Base-by-base conservation (phyloP, 2,329 filamentous ascomycete genomes). In the Beauveria rudraprayagi region DNA sequence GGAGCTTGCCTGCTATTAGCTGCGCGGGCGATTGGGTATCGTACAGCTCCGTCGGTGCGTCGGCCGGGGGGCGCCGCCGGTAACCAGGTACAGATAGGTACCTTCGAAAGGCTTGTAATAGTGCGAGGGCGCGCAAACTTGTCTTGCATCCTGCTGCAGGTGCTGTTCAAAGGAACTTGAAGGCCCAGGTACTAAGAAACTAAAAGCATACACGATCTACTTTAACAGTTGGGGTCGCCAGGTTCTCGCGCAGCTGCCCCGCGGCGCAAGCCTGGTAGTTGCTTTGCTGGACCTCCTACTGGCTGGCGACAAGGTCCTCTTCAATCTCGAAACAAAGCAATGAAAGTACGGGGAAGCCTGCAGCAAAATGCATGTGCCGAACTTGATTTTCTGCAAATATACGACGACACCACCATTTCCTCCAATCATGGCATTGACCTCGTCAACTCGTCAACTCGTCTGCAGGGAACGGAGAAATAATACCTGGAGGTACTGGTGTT, bases 61-160 rank as follows among this genome's bases (percentile, higher is more conserved):
- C 55, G 56, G 56, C 48, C 58, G 58, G 50, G 57, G 58, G 43
- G 58, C 58, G 58, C 58, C 58, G 58, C 41, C 41, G 14, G 34
- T 14, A 14, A 37, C 34, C 2, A 37, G 34, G 14, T 16, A 37
- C 34, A 37, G 34, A 37, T 6, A 6, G 0, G 34, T 47, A 28
- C 5, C 1, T 28, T 14, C 11, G 34, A 5, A 37, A 46, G 30
- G 14, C 30, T 40, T 17, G 9, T 19, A 19, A 6, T 26, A 17
- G 51, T 41, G 19, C 47, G 26, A 51, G 22, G 47, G 26, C 47
- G 46, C 22, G 11, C 30, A 34, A 34, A 34, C 30, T 14, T 14
- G 30, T 34, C 11, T 34, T 34, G 30, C 30, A 34, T 34, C 11
- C 11, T 14, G 30, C 30, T 34, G 30, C 30, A 34, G 30, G 11